A percentile compares a stretch with the other conserved stretches of the same genome.
Conservation (phyloP, 2,329 filamentous ascomycete species). For the Hymenoscyphus repandus region DNA sequence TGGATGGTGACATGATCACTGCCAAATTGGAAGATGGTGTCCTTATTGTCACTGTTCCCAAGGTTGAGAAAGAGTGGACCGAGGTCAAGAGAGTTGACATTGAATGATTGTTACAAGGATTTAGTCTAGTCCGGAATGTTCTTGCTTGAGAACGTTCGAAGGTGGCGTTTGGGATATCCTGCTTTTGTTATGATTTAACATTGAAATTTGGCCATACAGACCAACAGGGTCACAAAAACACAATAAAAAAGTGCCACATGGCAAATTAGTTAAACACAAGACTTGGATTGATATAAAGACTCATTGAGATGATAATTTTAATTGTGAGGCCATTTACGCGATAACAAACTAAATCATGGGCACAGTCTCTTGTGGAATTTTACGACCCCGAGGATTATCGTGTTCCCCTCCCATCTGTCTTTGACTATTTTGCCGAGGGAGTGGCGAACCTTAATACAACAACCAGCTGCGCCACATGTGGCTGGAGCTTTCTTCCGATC, state of each 20-base stretch:
- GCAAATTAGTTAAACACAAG: constrained; percentile 3
- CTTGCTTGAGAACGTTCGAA: neutral
- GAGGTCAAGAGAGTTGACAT: constrained; percentile 57
- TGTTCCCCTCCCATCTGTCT: too few species aligned
- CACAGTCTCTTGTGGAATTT: too few species aligned
- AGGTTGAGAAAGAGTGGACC: constrained; percentile 62
- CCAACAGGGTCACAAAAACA: neutral
- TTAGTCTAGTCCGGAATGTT: neutral
- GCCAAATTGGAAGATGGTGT: constrained; percentile 78
- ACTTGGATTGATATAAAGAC: neutral
- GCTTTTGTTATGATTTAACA: neutral
- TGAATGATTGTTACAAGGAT: constrained; percentile 27
- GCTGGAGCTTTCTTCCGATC: too few species aligned
- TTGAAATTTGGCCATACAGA: constrained; percentile 1
- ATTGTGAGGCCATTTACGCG: neutral
- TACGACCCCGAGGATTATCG: too few species aligned
- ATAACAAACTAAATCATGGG: too few species aligned
- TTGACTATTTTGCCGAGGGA: too few species aligned
- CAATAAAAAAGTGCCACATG: constrained; percentile 8
- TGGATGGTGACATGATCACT: constrained; percentile 63
- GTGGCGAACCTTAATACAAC: too few species aligned
- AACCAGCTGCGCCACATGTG: neutral
- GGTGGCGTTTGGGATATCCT: neutral
- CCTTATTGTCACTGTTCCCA: constrained; percentile 71
- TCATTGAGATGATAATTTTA: neutral